A percentile compares a stretch with the other conserved stretches of the same genome.
These are phyloP conservation scores for Cryptococcus floricola DNA, from an alignment of 1,284 basidiomycete genomes.

Conservation along the genomic window DNA sequence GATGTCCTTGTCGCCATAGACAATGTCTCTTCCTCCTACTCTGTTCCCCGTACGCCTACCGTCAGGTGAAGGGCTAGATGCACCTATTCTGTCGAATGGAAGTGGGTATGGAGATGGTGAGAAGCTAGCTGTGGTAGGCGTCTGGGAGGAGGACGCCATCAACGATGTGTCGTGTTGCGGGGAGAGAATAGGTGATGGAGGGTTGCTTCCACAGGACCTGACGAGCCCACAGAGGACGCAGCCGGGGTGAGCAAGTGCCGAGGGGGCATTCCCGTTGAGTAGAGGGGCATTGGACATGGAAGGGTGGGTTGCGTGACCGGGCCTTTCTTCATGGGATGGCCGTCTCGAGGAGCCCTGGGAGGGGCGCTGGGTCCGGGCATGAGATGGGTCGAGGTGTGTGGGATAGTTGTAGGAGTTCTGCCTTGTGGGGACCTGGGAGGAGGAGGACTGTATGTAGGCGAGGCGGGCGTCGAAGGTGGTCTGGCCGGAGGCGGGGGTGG, in stretches of 20 bases:
- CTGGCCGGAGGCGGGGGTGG: neutral
- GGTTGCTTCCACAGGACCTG: constrained; percentile 5
- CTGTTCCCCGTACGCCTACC: constrained; percentile 2
- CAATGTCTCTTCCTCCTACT: constrained; percentile 30
- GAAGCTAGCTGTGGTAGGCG: constrained; percentile 1
- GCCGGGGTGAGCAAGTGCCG: constrained; percentile 18
- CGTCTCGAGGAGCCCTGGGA: neutral
- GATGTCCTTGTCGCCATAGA: constrained; percentile 38
- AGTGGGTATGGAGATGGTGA: constrained; percentile 4
- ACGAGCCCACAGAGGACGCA: constrained; percentile 36
- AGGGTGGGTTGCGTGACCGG: neutral
- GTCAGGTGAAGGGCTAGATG: neutral
- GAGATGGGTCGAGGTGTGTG: neutral
- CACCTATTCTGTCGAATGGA: constrained; percentile 1
- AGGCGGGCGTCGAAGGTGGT: constrained; percentile 10
- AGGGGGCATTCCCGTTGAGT: neutral
- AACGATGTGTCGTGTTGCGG: neutral
- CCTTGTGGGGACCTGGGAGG: neutral
- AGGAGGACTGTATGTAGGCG: constrained; percentile 4
- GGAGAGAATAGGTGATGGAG: constrained; percentile 7
- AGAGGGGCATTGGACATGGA: neutral
- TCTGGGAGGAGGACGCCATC: neutral
- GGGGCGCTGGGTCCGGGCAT: neutral
- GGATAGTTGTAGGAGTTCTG: neutral
- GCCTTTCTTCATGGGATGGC: neutral